phyloP scores from a whole-genome alignment of 257 asterid species.

The Gynochthodes officinalis region DNA sequence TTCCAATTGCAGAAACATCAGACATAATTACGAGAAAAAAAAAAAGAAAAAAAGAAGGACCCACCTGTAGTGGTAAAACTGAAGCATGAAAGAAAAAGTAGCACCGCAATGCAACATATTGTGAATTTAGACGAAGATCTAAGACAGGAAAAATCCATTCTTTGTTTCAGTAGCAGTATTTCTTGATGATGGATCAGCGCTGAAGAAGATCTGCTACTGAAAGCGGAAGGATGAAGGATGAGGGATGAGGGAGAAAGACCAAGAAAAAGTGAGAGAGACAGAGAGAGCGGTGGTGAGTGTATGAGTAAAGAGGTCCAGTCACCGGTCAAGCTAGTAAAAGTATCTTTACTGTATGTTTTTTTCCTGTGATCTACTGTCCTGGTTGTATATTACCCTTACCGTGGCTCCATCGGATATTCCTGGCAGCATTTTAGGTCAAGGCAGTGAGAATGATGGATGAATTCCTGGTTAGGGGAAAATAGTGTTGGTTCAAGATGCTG shows the following conservation, averaged over 20 bases:
- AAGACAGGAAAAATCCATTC: constrained; percentile 37
- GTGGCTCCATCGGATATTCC: constrained; percentile 5
- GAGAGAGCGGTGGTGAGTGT: constrained; percentile 23
- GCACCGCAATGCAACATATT: constrained; percentile 27
- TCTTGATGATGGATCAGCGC: constrained; percentile 23
- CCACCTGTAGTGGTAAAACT: constrained; percentile 56
- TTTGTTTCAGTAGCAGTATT: constrained; percentile 20
- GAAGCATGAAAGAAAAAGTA: constrained; percentile 49
- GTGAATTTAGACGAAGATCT: constrained; percentile 37
- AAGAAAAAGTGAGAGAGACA: constrained; percentile 7
- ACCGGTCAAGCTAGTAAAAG: neutral
- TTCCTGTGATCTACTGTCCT: neutral
- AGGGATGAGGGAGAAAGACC: neutral
- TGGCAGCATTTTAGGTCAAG: constrained; percentile 59
- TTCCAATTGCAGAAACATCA: neutral
- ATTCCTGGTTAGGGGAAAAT: constrained; percentile 63
- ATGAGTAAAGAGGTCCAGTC: constrained; percentile 15
- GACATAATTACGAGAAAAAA: neutral
- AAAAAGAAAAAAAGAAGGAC: no score
- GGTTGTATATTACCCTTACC: no score
- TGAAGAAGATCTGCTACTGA: constrained; percentile 36
- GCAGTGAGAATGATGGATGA: constrained; percentile 30
- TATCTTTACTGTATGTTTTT: neutral
- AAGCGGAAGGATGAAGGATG: constrained; percentile 16
- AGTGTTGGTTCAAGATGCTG: constrained; percentile 84